phyloP scores from a whole-genome alignment of 2,329 filamentous ascomycete genomes.

The Trichoderma pleuroti region DNA sequence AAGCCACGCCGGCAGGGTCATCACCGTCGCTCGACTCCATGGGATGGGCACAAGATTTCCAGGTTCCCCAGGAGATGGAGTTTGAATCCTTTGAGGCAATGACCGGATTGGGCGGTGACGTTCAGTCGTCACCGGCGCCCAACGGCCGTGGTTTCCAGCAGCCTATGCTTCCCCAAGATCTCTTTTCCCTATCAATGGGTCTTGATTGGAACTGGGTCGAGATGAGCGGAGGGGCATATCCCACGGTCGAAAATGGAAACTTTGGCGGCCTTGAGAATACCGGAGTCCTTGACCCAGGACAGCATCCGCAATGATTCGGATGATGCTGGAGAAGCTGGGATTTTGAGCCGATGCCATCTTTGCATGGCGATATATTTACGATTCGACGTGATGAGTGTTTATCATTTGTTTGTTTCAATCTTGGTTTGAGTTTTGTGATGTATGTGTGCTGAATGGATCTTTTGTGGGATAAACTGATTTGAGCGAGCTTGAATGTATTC shows the following conservation, averaged over 20 bases:
- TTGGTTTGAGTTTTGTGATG: background rate
- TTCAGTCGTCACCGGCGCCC: constrained; percentile 35
- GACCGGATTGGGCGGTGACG: constrained; percentile 40
- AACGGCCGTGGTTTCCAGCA: constrained; percentile 61
- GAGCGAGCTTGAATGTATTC: background rate
- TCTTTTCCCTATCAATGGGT: constrained; percentile 95
- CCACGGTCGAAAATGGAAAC: constrained; percentile 61
- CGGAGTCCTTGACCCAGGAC: background rate
- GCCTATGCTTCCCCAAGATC: constrained; percentile 84
- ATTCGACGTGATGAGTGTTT: background rate
- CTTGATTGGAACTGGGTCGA: constrained; percentile 83
- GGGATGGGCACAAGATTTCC: constrained; percentile 48
- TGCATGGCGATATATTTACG: background rate
- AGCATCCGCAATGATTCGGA: background rate
- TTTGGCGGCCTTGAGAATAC: constrained; percentile 31
- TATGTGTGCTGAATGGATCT: background rate
- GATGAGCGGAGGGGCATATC: constrained; percentile 63
- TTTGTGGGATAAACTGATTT: background rate
- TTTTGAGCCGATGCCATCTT: background rate
- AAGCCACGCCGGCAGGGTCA: constrained; percentile 22
- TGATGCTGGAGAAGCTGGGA: background rate
- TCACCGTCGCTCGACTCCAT: constrained; percentile 45
- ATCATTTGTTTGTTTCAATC: background rate
- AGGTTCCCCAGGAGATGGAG: constrained; percentile 40
- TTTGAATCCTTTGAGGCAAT: constrained; percentile 40